Conservation (phyloP, 208 protist species). For the Trypanosoma boissoni region DNA sequence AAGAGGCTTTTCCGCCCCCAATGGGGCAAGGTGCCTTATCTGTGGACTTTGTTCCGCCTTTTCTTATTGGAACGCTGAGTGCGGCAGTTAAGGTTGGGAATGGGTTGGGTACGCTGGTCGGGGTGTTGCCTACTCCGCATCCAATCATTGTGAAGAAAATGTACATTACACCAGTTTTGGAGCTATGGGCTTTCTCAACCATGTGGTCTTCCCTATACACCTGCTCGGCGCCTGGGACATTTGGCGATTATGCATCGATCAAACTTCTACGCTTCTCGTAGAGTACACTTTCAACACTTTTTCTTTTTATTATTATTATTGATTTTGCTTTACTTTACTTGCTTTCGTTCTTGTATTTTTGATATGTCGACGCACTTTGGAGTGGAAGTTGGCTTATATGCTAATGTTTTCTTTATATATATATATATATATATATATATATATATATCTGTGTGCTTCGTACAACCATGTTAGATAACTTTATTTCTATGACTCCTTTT, state of each 20-base stretch:
- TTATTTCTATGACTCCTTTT: too few species aligned
- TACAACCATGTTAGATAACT: too few species aligned
- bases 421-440: background rate
- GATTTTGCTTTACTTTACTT: conserved; percentile 11
- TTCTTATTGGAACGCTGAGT: conserved; percentile 66
- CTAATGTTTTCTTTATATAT: background rate
- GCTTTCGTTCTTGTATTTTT: background rate
- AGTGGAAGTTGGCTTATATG: too few species aligned
- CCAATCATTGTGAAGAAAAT: conserved; percentile 70
- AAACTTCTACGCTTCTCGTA: conserved; percentile 54
- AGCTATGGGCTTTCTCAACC: conserved; percentile 70
- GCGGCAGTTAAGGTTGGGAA: conserved; percentile 48
- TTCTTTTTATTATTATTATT: conserved; percentile 23
- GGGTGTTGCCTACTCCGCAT: conserved; percentile 74
- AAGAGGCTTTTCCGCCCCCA: conserved; percentile 33
- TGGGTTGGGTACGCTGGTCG: conserved; percentile 66
- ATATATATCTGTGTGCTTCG: too few species aligned
- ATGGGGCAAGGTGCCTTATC: conserved; percentile 17
- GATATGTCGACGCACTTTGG: background rate
- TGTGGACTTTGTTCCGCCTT: conserved; percentile 25
- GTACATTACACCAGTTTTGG: conserved; percentile 49
- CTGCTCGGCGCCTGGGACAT: conserved; percentile 29
- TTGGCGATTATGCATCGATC: conserved; percentile 66
- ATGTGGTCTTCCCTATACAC: conserved; percentile 83
- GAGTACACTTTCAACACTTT: too few species aligned